Evolutionary conservation across 1,284 basidiomycete genomes (phyloP), one percentile per base, ranked within the genome.

Genomic region (Coniophora puteana): DNA sequence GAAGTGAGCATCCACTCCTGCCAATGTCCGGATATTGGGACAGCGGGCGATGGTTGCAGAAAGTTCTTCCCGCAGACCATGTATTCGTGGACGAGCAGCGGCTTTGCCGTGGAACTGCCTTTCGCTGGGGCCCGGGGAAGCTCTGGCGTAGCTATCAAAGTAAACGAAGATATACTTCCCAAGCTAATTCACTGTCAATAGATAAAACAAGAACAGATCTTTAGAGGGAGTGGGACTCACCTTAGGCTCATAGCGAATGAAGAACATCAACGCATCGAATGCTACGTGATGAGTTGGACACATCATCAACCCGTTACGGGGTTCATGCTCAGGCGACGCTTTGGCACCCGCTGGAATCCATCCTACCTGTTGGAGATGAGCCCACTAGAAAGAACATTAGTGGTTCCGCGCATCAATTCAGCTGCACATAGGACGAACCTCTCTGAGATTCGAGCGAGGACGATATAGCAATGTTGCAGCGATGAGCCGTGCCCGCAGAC

Each of bases 41-140:
- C n/a, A n/a, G n/a, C n/a, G n/a, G n/a, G n/a, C n/a, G n/a, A n/a
- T n/a, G n/a, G n/a, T n/a, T n/a, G n/a, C n/a, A n/a, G n/a, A n/a
- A n/a, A n/a, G n/a, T n/a, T n/a, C n/a, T n/a, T n/a, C 28, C 53
- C 54, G 23, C 54, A 55, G 41, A 58, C 54, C n/a, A 53, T 57
- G 49, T 51, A 54, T 36, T 63, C 59, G 35, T 61, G 57, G 44
- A 60, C 38, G 28, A 63, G 49, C 44, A 61, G 59, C 18, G 28
- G 53, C 52, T 45, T 59, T 57, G 36, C 52, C 52, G 32, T 54
- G 53, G 43, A 47, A 54, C 38, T 31, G 39, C 20, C 41, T n/a
- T 38, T n/a, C n/a, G n/a, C n/a, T n/a, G n/a, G n/a, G n/a, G n/a
- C n/a, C n/a, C n/a, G n/a, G n/a, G n/a, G 31, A 29, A 30, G 2